Percentiles rank a stretch among this genome's conserved stretches.
Evolutionary conservation across 208 protist genomes (phyloP).

Genomic region (Acanthamoeba healyi): DNA sequence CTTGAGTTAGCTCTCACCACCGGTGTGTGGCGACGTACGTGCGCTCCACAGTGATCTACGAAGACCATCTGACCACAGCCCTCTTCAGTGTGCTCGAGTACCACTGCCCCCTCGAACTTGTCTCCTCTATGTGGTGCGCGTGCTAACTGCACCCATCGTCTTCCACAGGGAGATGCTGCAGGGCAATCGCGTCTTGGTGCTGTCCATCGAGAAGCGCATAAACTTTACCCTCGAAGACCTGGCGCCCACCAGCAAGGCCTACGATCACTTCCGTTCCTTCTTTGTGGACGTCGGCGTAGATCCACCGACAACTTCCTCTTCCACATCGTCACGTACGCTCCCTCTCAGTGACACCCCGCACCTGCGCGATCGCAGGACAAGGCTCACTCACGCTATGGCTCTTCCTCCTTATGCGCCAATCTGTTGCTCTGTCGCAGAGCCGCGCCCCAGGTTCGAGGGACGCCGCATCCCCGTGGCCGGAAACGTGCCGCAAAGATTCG

Average conservation of each 20-base stretch:
- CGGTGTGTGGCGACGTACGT: background rate
- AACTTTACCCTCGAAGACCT: constrained; percentile 28
- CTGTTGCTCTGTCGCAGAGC: too few species aligned
- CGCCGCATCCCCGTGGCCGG: background rate
- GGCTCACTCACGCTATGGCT: too few species aligned
- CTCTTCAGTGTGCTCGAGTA: background rate
- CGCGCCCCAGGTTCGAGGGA: background rate
- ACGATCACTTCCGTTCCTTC: constrained; percentile 15
- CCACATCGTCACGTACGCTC: background rate
- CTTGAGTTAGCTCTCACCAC: background rate
- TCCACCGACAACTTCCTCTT: background rate
- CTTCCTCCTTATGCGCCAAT: too few species aligned
- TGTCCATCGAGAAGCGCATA: constrained; percentile 31
- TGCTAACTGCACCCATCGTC: too few species aligned
- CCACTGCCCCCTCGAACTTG: too few species aligned
- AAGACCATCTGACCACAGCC: background rate
- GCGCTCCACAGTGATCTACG: background rate
- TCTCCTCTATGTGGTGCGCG: too few species aligned
- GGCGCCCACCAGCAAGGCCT: background rate
- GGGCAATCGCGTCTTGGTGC: background rate
- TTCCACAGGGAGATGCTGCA: background rate
- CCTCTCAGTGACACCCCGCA: background rate
- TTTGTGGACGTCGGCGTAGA: background rate
- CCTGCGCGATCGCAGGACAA: background rate
- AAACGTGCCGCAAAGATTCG: background rate